These are phyloP conservation scores for Rhododendron vialii DNA, from an alignment of 148 eudicot species.

Conservation along the genomic window DNA sequence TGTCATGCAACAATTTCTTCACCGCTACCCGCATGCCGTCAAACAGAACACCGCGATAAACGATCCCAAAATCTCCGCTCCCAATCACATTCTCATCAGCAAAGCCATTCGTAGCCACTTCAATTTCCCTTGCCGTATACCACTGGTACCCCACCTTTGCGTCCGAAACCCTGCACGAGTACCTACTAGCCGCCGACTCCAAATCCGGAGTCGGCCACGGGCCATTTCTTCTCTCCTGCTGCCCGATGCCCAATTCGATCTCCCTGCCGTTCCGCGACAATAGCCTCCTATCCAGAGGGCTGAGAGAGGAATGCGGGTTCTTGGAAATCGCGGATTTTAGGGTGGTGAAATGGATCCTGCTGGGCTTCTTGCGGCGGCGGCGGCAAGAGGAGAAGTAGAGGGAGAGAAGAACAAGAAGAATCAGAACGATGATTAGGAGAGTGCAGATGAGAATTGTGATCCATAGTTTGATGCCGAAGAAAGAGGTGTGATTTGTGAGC, in stretches of 20 bases:
- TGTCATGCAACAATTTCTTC: conserved; percentile 23
- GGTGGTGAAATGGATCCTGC: not conserved
- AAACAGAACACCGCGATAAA: conserved; percentile 32
- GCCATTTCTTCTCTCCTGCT: not conserved
- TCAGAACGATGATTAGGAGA: not conserved
- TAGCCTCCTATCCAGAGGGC: conserved; percentile 20
- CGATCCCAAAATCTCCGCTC: conserved; percentile 31
- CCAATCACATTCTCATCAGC: conserved; percentile 32
- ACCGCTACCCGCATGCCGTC: conserved; percentile 32
- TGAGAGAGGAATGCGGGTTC: not conserved
- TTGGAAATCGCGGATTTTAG: not conserved
- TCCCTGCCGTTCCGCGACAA: conserved; percentile 25
- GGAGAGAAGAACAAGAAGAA: not conserved
- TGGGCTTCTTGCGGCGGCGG: not conserved
- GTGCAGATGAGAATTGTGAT: conserved; percentile 13
- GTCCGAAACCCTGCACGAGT: not conserved
- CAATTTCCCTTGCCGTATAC: conserved; percentile 25
- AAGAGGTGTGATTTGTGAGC: conserved; percentile 19
- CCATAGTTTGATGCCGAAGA: conserved; percentile 32
- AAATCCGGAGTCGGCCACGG: not conserved
- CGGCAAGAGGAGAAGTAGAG: not conserved
- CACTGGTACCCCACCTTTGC: not conserved
- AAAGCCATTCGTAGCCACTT: conserved; percentile 32
- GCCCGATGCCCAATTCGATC: conserved; percentile 8
- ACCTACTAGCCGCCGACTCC: not conserved